These are phyloP conservation scores for Russula griseocarnosa DNA, from an alignment of 768 basidiomycete genomes.

Conservation along the genomic window DNA sequence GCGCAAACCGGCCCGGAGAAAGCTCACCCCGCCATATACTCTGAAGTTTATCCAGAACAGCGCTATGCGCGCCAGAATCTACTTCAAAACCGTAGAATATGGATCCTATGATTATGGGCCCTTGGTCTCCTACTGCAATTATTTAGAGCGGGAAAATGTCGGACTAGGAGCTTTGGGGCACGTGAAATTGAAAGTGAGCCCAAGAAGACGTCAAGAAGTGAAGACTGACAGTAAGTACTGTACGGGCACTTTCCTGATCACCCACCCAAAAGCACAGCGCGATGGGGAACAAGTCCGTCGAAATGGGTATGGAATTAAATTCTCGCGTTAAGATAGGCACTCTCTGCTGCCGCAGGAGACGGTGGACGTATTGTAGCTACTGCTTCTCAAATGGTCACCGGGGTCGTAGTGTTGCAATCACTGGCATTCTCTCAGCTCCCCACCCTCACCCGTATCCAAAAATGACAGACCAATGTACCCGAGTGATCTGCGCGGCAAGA, in stretches of 20 bases:
- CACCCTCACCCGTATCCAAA: too few species aligned
- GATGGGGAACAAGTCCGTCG: slow-evolving; percentile 18
- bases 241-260: slow-evolving; percentile 22
- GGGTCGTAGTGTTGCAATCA: too few species aligned
- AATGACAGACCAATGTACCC: too few species aligned
- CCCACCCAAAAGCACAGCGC: slow-evolving; percentile 18
- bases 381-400: slow-evolving; percentile 24
- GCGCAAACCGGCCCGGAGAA: too few species aligned
- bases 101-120: slow-evolving; percentile 28
- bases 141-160: slow-evolving; percentile 7
- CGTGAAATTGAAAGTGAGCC: not conserved
- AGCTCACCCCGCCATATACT: too few species aligned
- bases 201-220: too few species aligned
- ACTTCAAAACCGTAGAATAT: slow-evolving; percentile 17
- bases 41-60: not conserved
- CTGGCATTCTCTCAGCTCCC: too few species aligned
- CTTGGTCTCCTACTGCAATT: not conserved
- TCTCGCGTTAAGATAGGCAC: slow-evolving; percentile 26
- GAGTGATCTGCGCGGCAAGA: too few species aligned
- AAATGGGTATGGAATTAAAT: slow-evolving; percentile 18
- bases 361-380: slow-evolving; percentile 18
- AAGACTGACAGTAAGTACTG: too few species aligned
- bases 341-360: slow-evolving; percentile 27
- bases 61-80: too few species aligned
- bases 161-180: not conserved